Evolutionary conservation across 2,329 filamentous ascomycete species (phyloP).

Genomic region (Aspergillus caelatus): DNA sequence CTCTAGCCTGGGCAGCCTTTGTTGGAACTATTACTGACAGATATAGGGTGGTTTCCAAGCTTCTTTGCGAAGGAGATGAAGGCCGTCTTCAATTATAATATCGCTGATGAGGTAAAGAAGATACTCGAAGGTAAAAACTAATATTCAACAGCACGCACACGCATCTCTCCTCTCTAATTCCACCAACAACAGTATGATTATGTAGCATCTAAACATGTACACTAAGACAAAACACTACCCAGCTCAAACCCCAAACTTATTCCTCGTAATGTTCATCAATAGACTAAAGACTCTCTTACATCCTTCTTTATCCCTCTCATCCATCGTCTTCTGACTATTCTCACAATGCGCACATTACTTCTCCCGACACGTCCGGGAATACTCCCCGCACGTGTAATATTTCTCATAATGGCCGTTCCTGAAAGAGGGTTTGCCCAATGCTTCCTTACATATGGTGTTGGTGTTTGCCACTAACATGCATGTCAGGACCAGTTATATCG

Average conservation of each 20-base stretch:
- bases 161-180: background rate
- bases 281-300: background rate
- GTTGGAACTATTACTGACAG: constrained; percentile 7
- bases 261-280: background rate
- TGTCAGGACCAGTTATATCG: no score
- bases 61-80: constrained; percentile 18
- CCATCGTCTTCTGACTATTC: background rate
- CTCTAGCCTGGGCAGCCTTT: background rate
- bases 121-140: constrained; percentile 6
- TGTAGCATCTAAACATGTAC: background rate
- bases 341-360: background rate
- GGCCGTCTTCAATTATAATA: constrained; percentile 28
- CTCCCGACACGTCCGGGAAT: background rate
- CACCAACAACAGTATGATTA: background rate
- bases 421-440: background rate
- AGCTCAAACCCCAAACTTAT: background rate
- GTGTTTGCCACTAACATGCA: no score
- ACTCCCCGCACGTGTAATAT: background rate
- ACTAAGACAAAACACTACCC: background rate
- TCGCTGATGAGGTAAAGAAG: constrained; percentile 25
- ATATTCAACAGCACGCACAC: background rate
- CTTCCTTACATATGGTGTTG: background rate
- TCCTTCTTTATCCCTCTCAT: background rate
- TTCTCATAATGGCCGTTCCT: background rate
- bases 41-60: constrained; percentile 27